A percentile compares a stretch with the other conserved stretches of the same genome.
Conservation (phyloP, 225 moss, liverwort and hornwort species). For the Thuidium tamariscinum region DNA sequence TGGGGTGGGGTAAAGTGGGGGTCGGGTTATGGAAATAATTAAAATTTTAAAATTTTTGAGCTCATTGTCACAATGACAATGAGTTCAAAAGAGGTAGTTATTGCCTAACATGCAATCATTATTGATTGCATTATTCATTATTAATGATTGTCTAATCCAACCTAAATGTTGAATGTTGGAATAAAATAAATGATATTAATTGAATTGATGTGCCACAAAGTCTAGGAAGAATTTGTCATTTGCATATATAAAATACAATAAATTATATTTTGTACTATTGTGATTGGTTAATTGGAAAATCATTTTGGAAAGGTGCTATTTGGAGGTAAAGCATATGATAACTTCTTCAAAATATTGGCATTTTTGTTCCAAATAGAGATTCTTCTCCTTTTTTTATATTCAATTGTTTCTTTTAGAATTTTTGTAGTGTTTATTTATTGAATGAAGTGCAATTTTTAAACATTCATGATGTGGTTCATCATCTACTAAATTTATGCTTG, state of each 20-base stretch:
- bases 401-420: background rate
- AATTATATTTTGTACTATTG: no score
- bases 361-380: background rate
- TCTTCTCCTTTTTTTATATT: background rate
- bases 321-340: background rate
- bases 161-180: accelerated
- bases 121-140: background rate
- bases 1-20: no score
- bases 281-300: background rate
- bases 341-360: background rate
- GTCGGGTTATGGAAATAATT: no score
- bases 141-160: background rate
- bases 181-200: no score
- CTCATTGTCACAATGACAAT: no score
- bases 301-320: background rate
- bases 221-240: no score
- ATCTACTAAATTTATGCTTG: background rate
- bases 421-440: background rate
- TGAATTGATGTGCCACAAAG: no score
- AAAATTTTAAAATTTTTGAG: no score
- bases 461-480: accelerated
- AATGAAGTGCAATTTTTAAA: background rate
- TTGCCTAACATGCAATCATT: no score
- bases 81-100: no score
- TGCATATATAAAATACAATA: no score